Evolutionary conservation across 169 alveolate species (phyloP).

Genomic region (Plasmodium knowlesi): DNA sequence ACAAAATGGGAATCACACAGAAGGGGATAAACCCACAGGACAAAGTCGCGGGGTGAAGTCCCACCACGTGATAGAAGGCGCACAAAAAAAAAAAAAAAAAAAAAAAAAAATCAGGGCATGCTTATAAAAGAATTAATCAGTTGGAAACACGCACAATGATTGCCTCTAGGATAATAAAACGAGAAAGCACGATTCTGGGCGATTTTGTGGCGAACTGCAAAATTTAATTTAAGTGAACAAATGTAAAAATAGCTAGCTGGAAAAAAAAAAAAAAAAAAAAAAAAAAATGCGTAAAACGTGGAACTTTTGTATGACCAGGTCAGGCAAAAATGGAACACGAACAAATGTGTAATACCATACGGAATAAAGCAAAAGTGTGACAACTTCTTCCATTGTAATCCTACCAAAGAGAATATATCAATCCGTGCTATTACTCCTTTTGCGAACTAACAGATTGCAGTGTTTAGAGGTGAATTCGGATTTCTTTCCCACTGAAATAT

Average conservation of each 20-base stretch:
- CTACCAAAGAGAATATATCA: neutral
- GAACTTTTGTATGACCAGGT: neutral
- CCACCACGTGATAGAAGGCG: neutral
- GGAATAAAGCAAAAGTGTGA: neutral
- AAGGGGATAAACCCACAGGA: neutral
- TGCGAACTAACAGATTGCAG: neutral
- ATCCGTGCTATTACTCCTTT: neutral
- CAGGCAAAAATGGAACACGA: neutral
- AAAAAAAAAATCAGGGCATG: neutral
- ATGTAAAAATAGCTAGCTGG: slow-evolving; percentile 1
- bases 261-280: neutral
- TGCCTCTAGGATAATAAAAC: neutral
- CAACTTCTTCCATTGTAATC: neutral
- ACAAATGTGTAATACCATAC: neutral
- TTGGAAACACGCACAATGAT: neutral
- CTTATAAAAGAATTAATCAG: neutral
- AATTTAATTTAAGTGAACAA: neutral
- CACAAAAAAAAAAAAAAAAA: neutral
- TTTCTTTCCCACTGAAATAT: neutral
- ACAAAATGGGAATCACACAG: neutral
- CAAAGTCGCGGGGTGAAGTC: neutral
- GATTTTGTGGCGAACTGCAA: neutral
- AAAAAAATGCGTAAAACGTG: neutral
- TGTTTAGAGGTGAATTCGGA: neutral
- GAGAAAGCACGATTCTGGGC: neutral